These are phyloP conservation scores for Cydonia oblonga DNA, from an alignment of 331 rosid species.

Conservation along the genomic window DNA sequence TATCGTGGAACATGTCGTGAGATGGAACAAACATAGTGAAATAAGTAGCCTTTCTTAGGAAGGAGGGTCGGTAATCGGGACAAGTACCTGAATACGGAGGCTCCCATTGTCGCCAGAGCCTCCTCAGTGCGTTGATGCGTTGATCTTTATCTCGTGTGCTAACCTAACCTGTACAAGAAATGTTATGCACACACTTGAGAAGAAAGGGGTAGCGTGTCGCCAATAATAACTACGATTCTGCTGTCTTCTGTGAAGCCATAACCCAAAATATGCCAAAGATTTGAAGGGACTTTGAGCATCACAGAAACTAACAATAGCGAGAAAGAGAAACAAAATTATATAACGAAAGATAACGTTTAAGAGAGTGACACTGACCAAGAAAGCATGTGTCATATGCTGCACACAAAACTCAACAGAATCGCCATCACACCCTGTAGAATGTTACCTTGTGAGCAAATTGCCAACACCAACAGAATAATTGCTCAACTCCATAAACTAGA, in stretches of 20 bases:
- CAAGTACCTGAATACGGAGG: conserved; percentile 81
- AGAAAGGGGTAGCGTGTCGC: background rate
- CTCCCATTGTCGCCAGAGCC: conserved; percentile 95
- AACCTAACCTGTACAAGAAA: conserved; percentile 57
- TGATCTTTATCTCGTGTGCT: conserved; percentile 69
- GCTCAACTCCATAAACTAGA: conserved; percentile 91
- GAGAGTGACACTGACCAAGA: conserved; percentile 55
- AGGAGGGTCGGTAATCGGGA: background rate
- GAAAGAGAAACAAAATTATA: background rate
- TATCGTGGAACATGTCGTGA: background rate
- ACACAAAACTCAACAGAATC: conserved; percentile 97
- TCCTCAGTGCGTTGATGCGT: conserved; percentile 64
- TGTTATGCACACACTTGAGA: background rate
- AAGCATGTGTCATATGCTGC: conserved; percentile 86
- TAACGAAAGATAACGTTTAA: background rate
- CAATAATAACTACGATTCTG: background rate
- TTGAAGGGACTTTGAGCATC: background rate
- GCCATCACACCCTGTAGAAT: conserved; percentile 92
- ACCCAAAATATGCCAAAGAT: background rate
- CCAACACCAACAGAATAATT: conserved; percentile 82
- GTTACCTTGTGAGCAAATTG: conserved; percentile 30
- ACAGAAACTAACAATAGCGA: background rate
- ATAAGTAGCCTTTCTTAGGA: background rate
- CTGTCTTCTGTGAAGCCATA: background rate
- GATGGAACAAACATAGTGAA: background rate